Percentiles rank a stretch among this genome's conserved stretches.
phyloP scores from a whole-genome alignment of 164 flowering plant genomes.

The Dillenia suffruticosa region DNA sequence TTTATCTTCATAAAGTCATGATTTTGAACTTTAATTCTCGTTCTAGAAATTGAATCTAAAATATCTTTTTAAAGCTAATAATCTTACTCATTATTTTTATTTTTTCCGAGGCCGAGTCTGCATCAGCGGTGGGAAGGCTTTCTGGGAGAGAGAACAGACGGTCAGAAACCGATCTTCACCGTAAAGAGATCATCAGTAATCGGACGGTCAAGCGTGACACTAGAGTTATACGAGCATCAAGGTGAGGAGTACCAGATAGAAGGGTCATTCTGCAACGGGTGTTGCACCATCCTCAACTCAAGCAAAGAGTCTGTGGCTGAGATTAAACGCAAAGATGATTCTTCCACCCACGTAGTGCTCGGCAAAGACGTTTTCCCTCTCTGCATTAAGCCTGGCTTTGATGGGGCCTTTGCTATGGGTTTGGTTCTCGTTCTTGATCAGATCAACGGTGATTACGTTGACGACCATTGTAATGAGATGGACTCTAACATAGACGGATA shows the following conservation, averaged over 20 bases:
- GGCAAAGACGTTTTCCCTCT: conserved; percentile 84
- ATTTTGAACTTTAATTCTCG: not conserved
- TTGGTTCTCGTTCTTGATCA: conserved; percentile 83
- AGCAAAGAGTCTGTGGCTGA: conserved; percentile 59
- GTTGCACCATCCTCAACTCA: conserved; percentile 44
- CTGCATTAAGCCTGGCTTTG: conserved; percentile 70
- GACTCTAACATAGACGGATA: conserved; percentile 15
- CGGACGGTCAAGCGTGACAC: conserved; percentile 73
- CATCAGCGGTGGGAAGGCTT: conserved; percentile 96
- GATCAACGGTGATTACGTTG: conserved; percentile 44
- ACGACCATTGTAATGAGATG: conserved; percentile 14
- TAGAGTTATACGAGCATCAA: conserved; percentile 52
- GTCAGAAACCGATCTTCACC: conserved; percentile 80
- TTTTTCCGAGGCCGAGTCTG: conserved; percentile 88
- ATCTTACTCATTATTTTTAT: too few species aligned
- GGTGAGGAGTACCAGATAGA: conserved; percentile 78
- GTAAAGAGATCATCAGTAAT: conserved; percentile 84
- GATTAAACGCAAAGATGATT: conserved; percentile 77
- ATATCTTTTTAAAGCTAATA: conserved; percentile 3
- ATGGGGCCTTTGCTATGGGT: conserved; percentile 91
- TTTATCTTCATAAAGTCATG: not conserved
- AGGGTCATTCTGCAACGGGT: conserved; percentile 57
- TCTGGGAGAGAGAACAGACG: conserved; percentile 63
- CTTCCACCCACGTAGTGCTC: conserved; percentile 61
- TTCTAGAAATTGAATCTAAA: not conserved